Evolutionary conservation across 768 basidiomycete species (phyloP), one percentile per base, ranked within the genome.

Genomic region (Leccinum subgranulosum): DNA sequence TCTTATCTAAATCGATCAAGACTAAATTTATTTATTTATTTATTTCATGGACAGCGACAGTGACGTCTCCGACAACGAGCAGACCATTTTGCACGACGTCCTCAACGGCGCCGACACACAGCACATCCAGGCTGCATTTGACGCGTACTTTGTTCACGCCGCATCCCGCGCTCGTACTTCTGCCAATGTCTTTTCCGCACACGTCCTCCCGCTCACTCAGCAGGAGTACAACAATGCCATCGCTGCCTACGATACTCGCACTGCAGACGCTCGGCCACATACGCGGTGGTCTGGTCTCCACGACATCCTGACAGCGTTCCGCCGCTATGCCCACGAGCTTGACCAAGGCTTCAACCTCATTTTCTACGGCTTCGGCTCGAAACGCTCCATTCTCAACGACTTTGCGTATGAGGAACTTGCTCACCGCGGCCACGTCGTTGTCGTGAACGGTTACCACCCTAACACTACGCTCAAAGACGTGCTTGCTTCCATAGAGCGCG

Each of bases 351-450:
- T 94, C 78, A 94, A 92, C 70, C 75, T 98, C 46, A 72, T 95
- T 19, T 86, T 92, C 71, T 92, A 93, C 65, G 96, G 96, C 1
- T 83, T 85, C 65, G 96, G 96, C 6, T 95, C 92, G 19, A 99
- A 99, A 70, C 80, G 92, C 55, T 70, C 67, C 17, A 62, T 88
- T 9, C 76, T 99, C 31, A 91, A 96, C 67, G 76, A 82, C 21
- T 91, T 97, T 55, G 92, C 88, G 1, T 75, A 69, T 4, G 74
- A 79, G 0, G 67, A 74, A 21, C 84, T 90, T 60, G 72, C 81
- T 7, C 81, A 76, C 53, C 71, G 67, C 1, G 92, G 93, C 0
- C 81, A 91, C 60, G 87, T 92, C 46, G 81, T 92, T 54, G 77
- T 94, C 21, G 81, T 86, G 25, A 91, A 96, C 64, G 92, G 84